Evolutionary conservation across 2,329 filamentous ascomycete genomes (phyloP).

Genomic region (Ceratocystis destructans): DNA sequence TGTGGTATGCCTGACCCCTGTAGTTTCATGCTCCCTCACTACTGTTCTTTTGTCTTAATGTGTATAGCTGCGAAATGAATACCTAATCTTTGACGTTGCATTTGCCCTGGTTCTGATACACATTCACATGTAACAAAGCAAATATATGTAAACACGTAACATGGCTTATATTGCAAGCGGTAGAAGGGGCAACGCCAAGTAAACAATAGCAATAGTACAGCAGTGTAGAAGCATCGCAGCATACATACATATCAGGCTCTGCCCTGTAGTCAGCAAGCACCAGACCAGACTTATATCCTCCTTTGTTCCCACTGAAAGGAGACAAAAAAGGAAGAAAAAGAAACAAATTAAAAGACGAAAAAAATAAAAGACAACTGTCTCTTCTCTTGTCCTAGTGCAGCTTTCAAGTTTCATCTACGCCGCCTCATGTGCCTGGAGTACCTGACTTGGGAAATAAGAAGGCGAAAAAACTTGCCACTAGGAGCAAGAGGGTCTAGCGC

Average conservation of each 20-base stretch:
- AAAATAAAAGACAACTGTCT: neutral
- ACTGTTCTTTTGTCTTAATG: neutral
- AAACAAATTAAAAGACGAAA: too few species aligned
- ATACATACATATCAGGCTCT: too few species aligned
- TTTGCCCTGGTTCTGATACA: neutral
- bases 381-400: neutral
- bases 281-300: too few species aligned
- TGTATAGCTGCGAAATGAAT: neutral
- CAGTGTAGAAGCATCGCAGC: too few species aligned
- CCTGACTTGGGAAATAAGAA: neutral
- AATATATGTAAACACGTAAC: neutral
- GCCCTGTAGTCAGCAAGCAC: too few species aligned
- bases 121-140: neutral
- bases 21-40: neutral
- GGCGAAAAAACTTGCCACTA: neutral
- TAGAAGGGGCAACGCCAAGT: neutral
- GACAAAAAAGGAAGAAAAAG: too few species aligned
- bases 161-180: neutral
- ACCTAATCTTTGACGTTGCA: neutral
- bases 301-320: too few species aligned
- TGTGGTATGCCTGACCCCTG: neutral
- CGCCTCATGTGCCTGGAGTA: neutral
- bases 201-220: too few species aligned
- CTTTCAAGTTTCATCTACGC: neutral
- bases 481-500: neutral